phyloP scores from a whole-genome alignment of 164 flowering plant genomes.

The Vitis labrusca region DNA sequence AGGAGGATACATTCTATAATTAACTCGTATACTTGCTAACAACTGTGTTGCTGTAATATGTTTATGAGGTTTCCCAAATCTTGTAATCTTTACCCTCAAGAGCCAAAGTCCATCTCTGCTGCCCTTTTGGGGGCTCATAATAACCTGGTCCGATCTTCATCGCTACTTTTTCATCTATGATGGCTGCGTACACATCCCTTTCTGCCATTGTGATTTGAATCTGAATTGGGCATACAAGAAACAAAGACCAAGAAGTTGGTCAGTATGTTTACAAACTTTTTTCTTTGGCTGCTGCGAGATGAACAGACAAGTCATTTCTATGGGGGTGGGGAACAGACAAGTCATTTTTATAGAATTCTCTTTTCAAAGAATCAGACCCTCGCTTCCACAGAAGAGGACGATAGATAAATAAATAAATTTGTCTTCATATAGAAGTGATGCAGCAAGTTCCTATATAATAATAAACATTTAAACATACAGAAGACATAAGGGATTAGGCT shows the following conservation, averaged over 20 bases:
- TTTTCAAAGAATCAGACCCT: no score
- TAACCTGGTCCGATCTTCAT: slow-evolving; percentile 96
- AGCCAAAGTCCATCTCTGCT: slow-evolving; percentile 54
- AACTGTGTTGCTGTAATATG: background rate
- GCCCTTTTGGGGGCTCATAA: slow-evolving; percentile 69
- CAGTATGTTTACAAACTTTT: no score
- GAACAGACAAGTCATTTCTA: no score
- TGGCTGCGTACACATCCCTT: slow-evolving; percentile 89
- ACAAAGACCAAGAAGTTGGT: background rate
- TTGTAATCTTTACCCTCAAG: slow-evolving; percentile 84
- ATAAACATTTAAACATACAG: no score
- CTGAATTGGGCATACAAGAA: slow-evolving; percentile 33
- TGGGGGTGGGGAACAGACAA: no score
- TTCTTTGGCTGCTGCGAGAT: no score
- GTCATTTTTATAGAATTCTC: no score
- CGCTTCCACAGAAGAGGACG: no score
- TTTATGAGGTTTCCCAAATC: slow-evolving; percentile 80
- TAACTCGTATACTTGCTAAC: slow-evolving; percentile 1
- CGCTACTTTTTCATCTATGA: slow-evolving; percentile 74
- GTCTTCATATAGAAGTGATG: no score
- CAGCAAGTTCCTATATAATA: no score
- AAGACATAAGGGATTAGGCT: no score
- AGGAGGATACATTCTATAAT: background rate
- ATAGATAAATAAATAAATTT: no score
- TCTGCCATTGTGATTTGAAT: slow-evolving; percentile 74